Conservation (phyloP, 225 moss, liverwort and hornwort species). For the Sphagnum tenellum region DNA sequence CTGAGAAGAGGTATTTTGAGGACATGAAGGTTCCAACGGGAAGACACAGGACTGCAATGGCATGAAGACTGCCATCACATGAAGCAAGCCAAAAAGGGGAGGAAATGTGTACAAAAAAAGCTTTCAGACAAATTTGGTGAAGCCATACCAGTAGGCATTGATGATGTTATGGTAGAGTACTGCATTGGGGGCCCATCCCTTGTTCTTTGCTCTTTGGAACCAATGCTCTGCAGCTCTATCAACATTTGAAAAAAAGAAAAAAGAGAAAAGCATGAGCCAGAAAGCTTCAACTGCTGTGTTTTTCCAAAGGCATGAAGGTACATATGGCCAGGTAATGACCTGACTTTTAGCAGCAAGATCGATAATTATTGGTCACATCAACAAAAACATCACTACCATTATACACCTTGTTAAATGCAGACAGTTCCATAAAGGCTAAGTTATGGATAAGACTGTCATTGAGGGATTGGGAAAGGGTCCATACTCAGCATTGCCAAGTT, state of each 20-base stretch:
- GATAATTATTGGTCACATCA: no score
- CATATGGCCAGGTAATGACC: no score
- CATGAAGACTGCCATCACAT: no score
- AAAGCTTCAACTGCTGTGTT: constrained; percentile 4
- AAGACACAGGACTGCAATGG: no score
- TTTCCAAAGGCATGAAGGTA: not conserved
- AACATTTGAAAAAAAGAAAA: constrained; percentile 16
- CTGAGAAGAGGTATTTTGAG: no score
- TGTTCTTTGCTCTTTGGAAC: constrained; percentile 53
- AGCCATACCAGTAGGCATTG: constrained; percentile 54
- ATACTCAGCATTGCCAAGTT: constrained; percentile 55
- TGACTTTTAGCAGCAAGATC: no score
- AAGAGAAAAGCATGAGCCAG: not conserved
- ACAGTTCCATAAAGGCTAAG: no score
- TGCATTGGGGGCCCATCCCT: constrained; percentile 34
- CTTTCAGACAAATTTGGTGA: not conserved
- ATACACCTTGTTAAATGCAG: no score
- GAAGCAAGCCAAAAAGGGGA: not conserved
- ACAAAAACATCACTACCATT: no score
- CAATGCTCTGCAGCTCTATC: constrained; percentile 76
- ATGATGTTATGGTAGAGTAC: constrained; percentile 70
- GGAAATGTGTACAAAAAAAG: not conserved
- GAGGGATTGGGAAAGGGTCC: constrained; percentile 10
- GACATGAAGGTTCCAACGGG: no score
- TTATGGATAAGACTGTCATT: no score